Conservation (phyloP, 75 land plant genomes). For the Selaginella moellendorffii region DNA sequence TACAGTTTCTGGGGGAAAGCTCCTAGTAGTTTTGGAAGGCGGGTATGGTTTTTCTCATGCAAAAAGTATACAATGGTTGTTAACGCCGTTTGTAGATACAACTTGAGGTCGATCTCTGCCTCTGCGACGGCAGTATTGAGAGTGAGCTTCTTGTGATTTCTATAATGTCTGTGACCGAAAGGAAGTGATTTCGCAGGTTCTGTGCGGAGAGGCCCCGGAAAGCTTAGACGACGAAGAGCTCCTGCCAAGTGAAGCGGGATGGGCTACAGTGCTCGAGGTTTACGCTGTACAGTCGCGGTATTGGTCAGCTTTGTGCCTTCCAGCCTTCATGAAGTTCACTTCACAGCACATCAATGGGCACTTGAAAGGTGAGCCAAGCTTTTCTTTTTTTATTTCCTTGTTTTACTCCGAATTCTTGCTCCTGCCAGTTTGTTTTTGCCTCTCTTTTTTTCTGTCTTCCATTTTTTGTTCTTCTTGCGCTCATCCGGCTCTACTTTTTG, state of each 20-base stretch:
- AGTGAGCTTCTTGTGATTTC: conserved; percentile 41
- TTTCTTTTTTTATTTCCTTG: too few relatives aligned
- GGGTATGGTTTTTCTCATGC: conserved; percentile 69
- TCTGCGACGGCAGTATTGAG: conserved; percentile 79
- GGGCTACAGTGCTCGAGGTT: conserved; percentile 54
- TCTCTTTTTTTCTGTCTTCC: too few relatives aligned
- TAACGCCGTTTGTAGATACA: conserved; percentile 63
- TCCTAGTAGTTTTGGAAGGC: conserved; percentile 90
- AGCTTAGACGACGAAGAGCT: conserved; percentile 8
- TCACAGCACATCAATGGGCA: conserved; percentile 7
- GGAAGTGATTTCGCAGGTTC: conserved; percentile 59
- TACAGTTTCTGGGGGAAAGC: conserved; percentile 44
- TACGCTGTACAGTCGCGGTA: conserved; percentile 41
- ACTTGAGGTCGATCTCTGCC: conserved; percentile 87
- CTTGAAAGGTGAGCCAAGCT: not conserved
- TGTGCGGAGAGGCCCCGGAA: conserved; percentile 50
- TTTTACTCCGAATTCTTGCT: too few relatives aligned
- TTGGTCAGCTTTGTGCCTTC: conserved; percentile 60
- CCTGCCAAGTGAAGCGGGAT: conserved; percentile 51
- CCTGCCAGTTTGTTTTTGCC: too few relatives aligned
- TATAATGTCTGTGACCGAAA: too few relatives aligned
- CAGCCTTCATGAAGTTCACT: conserved; percentile 13
- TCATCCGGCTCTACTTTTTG: too few relatives aligned
- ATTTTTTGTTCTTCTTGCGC: too few relatives aligned
- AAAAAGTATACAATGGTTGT: too few relatives aligned